Evolutionary conservation across 306 rosid species (phyloP).

Genomic region (Rosa persica): DNA sequence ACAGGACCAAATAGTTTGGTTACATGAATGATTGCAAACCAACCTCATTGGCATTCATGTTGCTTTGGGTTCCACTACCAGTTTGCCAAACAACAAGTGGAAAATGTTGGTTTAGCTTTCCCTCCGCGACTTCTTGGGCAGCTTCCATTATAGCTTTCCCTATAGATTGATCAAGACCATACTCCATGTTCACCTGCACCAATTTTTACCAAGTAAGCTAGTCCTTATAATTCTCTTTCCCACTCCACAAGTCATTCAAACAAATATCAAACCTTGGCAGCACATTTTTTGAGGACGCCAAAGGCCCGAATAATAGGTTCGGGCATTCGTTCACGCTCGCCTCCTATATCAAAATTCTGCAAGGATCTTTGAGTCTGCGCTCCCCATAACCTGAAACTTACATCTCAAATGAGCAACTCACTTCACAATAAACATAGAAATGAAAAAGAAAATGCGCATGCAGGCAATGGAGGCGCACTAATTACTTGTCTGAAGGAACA

Average conservation of each 20-base stretch:
- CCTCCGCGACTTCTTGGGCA: constrained; percentile 97
- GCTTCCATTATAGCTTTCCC: constrained; percentile 91
- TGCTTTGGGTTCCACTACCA: constrained; percentile 99
- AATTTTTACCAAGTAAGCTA: neutral
- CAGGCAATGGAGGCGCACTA: constrained; percentile 22
- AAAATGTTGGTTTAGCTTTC: constrained; percentile 87
- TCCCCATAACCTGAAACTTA: constrained; percentile 75
- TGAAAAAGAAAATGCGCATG: neutral
- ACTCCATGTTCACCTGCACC: constrained; percentile 82
- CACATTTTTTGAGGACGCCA: constrained; percentile 84
- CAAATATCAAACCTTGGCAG: constrained; percentile 62
- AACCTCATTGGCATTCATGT: constrained; percentile 99
- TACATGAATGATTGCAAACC: neutral
- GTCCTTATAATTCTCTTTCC: neutral
- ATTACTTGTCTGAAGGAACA: constrained; percentile 83
- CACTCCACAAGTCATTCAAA: neutral
- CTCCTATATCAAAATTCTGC: constrained; percentile 96
- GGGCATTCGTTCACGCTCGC: constrained; percentile 96
- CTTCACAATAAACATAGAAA: neutral
- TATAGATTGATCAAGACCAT: constrained; percentile 82
- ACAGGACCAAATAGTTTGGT: neutral
- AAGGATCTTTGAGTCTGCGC: constrained; percentile 95
- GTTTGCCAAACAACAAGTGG: constrained; percentile 99
- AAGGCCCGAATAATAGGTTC: constrained; percentile 91
- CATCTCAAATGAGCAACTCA: neutral